Base-by-base conservation (phyloP, 108 stramenopile genomes). In the Pseudonitzschia multiseries region DNA sequence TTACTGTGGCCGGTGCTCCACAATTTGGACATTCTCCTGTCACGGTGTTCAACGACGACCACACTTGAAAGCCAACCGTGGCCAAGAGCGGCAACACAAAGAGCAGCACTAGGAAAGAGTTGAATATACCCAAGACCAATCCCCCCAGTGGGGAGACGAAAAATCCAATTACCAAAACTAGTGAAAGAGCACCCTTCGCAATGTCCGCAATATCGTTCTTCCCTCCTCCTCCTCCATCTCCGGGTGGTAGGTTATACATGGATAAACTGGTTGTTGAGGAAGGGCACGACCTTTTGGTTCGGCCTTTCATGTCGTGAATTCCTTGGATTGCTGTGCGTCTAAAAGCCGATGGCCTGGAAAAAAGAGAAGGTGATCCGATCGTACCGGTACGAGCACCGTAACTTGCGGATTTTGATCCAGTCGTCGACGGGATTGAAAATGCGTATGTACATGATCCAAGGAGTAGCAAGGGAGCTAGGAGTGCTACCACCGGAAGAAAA, bases 131-230 rank as follows among this genome's bases (percentile, higher is more conserved):
- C 24, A 51, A 89, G 86, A 92, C 83, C n/a, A 84, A 51, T 0
- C 84, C 84, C 22, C 91, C 91, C 10, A 92, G 63, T 15, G 91
- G 91, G 4, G 87, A 86, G 10, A 77, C 76, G 68, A 92, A 92
- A 77, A 92, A 92, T 18, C 76, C 79, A 18, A 81, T 65, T 8
- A 68, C 61, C 15, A 65, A 44, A 18, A 57, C 51, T 8, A 86
- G 31, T 0, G 75, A 54, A 26, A 76, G 15, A 10, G 57, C 79
- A 20, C 72, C 68, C 36, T 65, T 73, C 17, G 77, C 36, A 32
- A 80, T 59, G 4, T 79, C 79, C 18, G 62, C 66, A 13, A 83
- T 41, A 36, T 64, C 68, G 41, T 67, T 50, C 57, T 69, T 62
- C 2, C 33, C 41, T 41, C 44, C 36, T 53, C 61, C 61, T 28